A percentile compares a stretch with the other conserved stretches of the same genome.
phyloP scores from a whole-genome alignment of 768 basidiomycete genomes.

The Mrakia blollopis region DNA sequence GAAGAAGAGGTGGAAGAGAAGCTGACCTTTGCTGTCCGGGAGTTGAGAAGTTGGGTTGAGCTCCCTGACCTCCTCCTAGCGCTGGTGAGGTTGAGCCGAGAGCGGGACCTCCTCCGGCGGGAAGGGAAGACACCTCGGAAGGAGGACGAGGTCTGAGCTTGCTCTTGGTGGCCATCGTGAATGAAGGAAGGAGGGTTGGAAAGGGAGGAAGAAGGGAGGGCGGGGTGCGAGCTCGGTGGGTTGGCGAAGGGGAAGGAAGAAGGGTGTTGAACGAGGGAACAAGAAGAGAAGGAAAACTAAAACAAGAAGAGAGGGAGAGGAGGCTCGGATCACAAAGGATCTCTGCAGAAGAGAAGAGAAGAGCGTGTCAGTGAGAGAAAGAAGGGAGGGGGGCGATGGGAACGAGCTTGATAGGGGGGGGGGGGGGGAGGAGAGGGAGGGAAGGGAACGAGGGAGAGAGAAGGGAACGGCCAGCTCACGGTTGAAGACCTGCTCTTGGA shows the following conservation, averaged over 20 bases:
- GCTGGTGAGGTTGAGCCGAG: background rate
- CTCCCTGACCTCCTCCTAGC: background rate
- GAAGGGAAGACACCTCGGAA: constrained; percentile 6
- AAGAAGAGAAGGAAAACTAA: background rate
- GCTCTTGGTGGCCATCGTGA: constrained; percentile 18
- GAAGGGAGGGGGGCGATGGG: background rate
- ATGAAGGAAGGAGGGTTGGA: background rate
- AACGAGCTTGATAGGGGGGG: background rate
- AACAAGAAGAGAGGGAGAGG: background rate
- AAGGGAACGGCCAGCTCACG: background rate
- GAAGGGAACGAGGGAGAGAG: background rate
- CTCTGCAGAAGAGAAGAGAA: background rate
- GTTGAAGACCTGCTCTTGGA: background rate
- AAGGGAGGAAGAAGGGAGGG: background rate
- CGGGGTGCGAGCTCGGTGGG: background rate
- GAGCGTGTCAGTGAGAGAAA: too few species aligned
- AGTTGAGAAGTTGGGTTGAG: background rate
- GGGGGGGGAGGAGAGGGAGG: background rate
- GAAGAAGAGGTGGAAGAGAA: background rate
- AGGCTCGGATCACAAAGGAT: constrained; percentile 6
- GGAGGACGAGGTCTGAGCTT: constrained; percentile 11
- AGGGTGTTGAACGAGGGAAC: background rate
- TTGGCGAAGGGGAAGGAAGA: background rate
- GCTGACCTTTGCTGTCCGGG: constrained; percentile 6
- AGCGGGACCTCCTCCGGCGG: background rate